Evolutionary conservation across 495 filamentous ascomycete species (phyloP).

Genomic region (Podospora comata): DNA sequence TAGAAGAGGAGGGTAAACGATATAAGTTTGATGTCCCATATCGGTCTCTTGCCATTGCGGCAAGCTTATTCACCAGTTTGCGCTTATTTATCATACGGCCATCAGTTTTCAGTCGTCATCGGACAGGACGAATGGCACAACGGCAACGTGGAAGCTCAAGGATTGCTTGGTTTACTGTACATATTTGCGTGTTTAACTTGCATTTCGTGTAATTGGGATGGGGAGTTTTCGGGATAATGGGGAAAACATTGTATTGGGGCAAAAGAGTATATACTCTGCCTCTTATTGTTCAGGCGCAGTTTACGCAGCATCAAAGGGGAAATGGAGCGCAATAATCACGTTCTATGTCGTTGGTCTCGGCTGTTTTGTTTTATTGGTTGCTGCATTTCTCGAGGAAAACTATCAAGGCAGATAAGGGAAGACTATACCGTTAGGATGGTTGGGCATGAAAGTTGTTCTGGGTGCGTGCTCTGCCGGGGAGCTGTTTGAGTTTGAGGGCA

Average conservation of each 20-base stretch:
- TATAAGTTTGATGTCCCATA: neutral
- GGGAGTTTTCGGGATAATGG: neutral
- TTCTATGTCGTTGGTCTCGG: too few species aligned
- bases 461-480: neutral
- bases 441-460: too few species aligned
- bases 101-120: neutral
- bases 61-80: neutral
- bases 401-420: too few species aligned
- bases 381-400: too few species aligned
- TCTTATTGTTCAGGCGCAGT: too few species aligned
- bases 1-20: neutral
- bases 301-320: too few species aligned
- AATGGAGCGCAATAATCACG: too few species aligned
- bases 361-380: too few species aligned
- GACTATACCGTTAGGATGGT: too few species aligned
- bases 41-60: neutral
- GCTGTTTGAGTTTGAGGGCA: neutral
- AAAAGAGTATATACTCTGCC: too few species aligned
- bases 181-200: neutral
- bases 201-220: too few species aligned
- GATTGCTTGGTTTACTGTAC: neutral
- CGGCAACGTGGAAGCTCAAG: neutral
- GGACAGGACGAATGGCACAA: neutral
- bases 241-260: too few species aligned
- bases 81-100: neutral